A percentile compares a stretch with the other conserved stretches of the same genome.
Conservation (phyloP, 768 basidiomycete species). For the Hygrocybe coccinea region DNA sequence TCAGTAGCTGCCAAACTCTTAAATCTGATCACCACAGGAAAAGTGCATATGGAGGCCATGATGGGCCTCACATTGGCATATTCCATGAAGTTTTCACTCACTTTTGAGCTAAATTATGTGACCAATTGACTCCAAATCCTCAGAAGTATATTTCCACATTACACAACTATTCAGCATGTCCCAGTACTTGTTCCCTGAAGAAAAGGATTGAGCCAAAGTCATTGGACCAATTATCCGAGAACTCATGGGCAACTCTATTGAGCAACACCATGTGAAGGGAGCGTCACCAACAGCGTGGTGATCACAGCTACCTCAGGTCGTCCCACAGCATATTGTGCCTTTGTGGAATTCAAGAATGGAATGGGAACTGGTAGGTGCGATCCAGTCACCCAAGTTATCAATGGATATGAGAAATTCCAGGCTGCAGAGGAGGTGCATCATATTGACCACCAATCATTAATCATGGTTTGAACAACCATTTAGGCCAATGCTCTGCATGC, state of each 20-base stretch:
- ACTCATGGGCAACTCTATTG: not conserved
- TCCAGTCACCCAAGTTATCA: conserved; percentile 25
- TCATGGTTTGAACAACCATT: not conserved
- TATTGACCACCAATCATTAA: not conserved
- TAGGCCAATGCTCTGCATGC: conserved; percentile 10
- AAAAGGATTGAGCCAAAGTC: not conserved
- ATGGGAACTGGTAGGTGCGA: conserved; percentile 29
- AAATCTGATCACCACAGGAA: not conserved
- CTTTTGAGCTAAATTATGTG: not conserved
- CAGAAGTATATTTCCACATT: not conserved
- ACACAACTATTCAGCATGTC: not conserved
- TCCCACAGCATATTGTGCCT: not conserved
- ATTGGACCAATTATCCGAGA: not conserved
- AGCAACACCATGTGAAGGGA: not conserved
- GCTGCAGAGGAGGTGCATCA: not conserved
- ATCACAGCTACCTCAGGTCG: not conserved
- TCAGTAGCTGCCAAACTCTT: not conserved
- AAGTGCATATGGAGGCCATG: not conserved
- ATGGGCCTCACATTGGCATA: not conserved
- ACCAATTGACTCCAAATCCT: not conserved
- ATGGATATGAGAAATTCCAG: not conserved
- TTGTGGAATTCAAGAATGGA: conserved; percentile 24
- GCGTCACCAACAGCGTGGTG: not conserved
- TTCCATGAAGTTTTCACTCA: not conserved
- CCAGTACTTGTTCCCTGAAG: not conserved